Base-by-base conservation (phyloP, 2,329 filamentous ascomycete species). In the Penicillium vulpinum region DNA sequence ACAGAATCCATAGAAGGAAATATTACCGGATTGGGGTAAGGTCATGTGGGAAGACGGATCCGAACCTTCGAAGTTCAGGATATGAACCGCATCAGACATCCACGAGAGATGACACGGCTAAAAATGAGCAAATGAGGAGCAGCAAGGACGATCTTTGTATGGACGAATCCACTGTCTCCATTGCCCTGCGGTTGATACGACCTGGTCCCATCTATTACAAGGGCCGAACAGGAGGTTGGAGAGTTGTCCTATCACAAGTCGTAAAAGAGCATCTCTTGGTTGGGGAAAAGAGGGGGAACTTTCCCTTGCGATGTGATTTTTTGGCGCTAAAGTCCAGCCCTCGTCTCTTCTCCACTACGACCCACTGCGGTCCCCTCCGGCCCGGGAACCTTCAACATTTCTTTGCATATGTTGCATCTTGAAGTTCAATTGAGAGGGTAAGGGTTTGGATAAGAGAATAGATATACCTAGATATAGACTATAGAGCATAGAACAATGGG, bases 281-380 rank as follows among this genome's bases (percentile, higher is more conserved):
- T 22, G n/a, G 39, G 22, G 18, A 24, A 60, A 53, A 60, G 57
- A 56, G 59, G 52, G 51, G 51, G 58, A 57, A 56, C 21, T 47
- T 60, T 22, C 54, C 55, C 39, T 44, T 18, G 15, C 26, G n/a
- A 33, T 46, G 28, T 24, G 9, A 16, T 10, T 57, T 38, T 54
- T 35, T 54, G 57, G 54, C 58, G 58, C 62, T 57, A 62, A 63
- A 59, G 55, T 40, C 60, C 54, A 60, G 57, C 56, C 49, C 52
- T 66, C 50, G 29, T 59, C 31, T 58, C n/a, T 50, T 52, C 57
- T 60, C 57, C 59, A 60, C 59, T 57, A 18, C 38, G 64, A 62
- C 60, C 64, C 64, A 66, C 64, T 62, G 55, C 64, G 63, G 63
- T 67, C 62, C 63, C 60, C 63, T 48, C 61, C 64, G 63, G 60